Conservation (phyloP, 1,139 yeast genomes). For the Spathaspora sp. region DNA sequence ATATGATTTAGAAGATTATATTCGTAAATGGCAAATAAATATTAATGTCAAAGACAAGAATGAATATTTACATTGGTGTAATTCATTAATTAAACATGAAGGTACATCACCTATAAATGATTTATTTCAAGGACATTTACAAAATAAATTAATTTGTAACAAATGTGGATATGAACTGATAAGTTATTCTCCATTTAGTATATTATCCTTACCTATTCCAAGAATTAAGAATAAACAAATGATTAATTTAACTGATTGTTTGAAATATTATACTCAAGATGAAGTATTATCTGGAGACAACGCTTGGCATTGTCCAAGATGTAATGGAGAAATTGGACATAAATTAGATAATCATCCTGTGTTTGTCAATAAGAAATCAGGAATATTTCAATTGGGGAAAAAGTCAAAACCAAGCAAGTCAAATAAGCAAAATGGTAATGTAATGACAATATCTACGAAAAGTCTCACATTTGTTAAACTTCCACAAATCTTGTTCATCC, state of each 20-base stretch:
- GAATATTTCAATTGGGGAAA: conserved; percentile 36
- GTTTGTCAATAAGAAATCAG: conserved; percentile 30
- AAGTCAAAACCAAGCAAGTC: conserved; percentile 27
- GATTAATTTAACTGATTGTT: conserved; percentile 58
- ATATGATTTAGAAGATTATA: conserved; percentile 24
- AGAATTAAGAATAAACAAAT: conserved; percentile 23
- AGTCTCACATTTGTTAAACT: conserved; percentile 59
- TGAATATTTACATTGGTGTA: conserved; percentile 63
- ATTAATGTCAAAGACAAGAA: conserved; percentile 34
- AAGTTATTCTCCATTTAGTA: conserved; percentile 61
- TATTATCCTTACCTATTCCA: conserved; percentile 69
- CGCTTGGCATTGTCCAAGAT: conserved; percentile 78
- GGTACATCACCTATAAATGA: conserved; percentile 68
- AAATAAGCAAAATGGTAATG: not conserved
- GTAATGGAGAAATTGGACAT: conserved; percentile 36
- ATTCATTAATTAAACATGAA: conserved; percentile 47
- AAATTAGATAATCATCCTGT: conserved; percentile 41
- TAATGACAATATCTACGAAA: conserved; percentile 34
- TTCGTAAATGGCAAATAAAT: conserved; percentile 34
- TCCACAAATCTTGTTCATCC: conserved; percentile 65
- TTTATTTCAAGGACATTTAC: conserved; percentile 66
- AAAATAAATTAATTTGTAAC: conserved; percentile 60
- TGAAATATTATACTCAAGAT: conserved; percentile 64
- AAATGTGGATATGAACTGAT: conserved; percentile 61
- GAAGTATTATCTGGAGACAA: conserved; percentile 70